Conservation (phyloP, 148 eudicot genomes). For the Chenopodium quinoa region DNA sequence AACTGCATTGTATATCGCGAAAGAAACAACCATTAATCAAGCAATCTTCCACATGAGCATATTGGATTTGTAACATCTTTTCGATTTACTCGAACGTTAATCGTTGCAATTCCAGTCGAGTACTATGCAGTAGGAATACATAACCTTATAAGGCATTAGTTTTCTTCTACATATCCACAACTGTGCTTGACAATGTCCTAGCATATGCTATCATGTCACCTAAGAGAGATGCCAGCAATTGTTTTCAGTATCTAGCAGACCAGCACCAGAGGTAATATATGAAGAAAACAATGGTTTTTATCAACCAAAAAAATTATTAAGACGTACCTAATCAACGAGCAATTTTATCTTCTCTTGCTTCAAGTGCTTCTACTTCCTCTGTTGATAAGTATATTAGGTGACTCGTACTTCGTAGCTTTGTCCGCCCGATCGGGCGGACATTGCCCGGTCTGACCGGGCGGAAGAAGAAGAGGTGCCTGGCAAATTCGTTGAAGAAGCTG, state of each 20-base stretch:
- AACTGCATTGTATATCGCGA: no score
- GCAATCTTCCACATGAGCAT: no score
- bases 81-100: background rate
- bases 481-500: no score
- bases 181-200: background rate
- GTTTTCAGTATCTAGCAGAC: background rate
- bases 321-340: constrained; percentile 25
- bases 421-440: no score
- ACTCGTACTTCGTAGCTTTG: no score
- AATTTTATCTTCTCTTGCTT: constrained; percentile 76
- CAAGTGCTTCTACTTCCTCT: constrained; percentile 86
- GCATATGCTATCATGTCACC: background rate
- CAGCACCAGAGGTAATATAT: background rate
- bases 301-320: background rate
- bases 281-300: background rate
- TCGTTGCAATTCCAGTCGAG: background rate
- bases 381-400: no score
- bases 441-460: no score
- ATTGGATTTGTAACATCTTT: no score
- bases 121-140: background rate
- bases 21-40: no score
- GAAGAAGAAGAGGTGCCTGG: no score
- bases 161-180: background rate
- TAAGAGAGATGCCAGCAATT: background rate
- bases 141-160: background rate